A percentile compares a stretch with the other conserved stretches of the same genome.
Conservation (phyloP, 2,329 filamentous ascomycete species). For the Pezicula rhizophila region DNA sequence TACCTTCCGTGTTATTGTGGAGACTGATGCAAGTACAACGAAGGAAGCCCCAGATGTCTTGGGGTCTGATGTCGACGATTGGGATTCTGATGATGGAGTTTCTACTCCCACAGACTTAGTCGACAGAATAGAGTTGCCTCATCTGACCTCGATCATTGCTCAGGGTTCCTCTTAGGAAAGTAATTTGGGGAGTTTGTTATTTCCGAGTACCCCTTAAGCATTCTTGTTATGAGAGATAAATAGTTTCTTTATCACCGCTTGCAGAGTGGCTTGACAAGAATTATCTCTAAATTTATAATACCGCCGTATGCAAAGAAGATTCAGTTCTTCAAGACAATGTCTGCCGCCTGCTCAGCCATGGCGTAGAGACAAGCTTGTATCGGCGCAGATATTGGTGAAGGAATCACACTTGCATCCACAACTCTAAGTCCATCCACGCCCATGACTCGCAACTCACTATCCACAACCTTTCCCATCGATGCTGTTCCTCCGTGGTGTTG, state of each 20-base stretch:
- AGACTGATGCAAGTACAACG: neutral
- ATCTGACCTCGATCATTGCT: no score
- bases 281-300: no score
- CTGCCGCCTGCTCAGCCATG: conserved; percentile 30
- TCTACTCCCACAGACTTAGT: no score
- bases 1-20: neutral
- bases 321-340: conserved; percentile 13
- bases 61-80: neutral
- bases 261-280: no score
- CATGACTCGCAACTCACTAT: conserved; percentile 17
- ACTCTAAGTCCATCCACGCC: conserved; percentile 21
- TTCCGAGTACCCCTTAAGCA: no score
- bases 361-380: conserved; percentile 29
- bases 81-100: neutral
- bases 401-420: conserved; percentile 31
- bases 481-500: conserved; percentile 4
- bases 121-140: no score
- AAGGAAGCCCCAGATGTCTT: neutral
- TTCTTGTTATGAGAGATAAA: no score
- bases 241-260: no score
- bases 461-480: conserved; percentile 21
- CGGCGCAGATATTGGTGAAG: conserved; percentile 26
- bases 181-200: no score
- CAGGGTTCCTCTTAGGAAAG: no score
- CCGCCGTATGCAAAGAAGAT: no score